Evolutionary conservation across 1,139 yeast species (phyloP).

Genomic region (Kodamaea sp.): DNA sequence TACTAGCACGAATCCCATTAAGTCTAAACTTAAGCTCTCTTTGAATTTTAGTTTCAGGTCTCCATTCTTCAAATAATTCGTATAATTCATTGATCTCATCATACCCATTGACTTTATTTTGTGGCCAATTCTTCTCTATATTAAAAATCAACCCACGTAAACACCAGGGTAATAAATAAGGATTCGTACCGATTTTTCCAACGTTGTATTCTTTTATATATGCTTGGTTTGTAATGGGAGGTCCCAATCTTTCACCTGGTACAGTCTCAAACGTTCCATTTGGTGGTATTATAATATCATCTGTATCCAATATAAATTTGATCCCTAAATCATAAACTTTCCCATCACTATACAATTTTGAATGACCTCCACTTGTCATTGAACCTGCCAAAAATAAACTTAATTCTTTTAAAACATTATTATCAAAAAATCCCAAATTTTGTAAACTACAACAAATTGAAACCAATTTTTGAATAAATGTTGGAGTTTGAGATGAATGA

Average conservation of each 20-base stretch:
- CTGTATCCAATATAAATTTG: slow-evolving; percentile 71
- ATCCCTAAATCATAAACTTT: slow-evolving; percentile 81
- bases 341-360: slow-evolving; percentile 80
- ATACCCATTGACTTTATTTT: slow-evolving; percentile 35
- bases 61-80: slow-evolving; percentile 76
- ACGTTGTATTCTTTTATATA: slow-evolving; percentile 59
- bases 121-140: slow-evolving; percentile 56
- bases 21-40: slow-evolving; percentile 82
- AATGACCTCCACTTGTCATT: slow-evolving; percentile 92
- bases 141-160: slow-evolving; percentile 72
- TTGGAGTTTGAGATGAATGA: slow-evolving; percentile 47
- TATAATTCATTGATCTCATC: slow-evolving; percentile 59
- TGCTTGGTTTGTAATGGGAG: slow-evolving; percentile 45
- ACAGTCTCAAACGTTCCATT: no score
- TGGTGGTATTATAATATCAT: slow-evolving; percentile 49
- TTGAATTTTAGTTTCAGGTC: slow-evolving; percentile 74
- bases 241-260: not conserved
- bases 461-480: slow-evolving; percentile 44
- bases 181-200: slow-evolving; percentile 64
- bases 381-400: slow-evolving; percentile 85
- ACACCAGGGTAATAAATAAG: slow-evolving; percentile 90
- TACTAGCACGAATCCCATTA: slow-evolving; percentile 63
- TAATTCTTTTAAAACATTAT: slow-evolving; percentile 75
- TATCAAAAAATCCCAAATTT: slow-evolving; percentile 68
- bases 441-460: slow-evolving; percentile 49